Conservation (phyloP, 139 green algal genomes). For the Chlorella vulgaris region DNA sequence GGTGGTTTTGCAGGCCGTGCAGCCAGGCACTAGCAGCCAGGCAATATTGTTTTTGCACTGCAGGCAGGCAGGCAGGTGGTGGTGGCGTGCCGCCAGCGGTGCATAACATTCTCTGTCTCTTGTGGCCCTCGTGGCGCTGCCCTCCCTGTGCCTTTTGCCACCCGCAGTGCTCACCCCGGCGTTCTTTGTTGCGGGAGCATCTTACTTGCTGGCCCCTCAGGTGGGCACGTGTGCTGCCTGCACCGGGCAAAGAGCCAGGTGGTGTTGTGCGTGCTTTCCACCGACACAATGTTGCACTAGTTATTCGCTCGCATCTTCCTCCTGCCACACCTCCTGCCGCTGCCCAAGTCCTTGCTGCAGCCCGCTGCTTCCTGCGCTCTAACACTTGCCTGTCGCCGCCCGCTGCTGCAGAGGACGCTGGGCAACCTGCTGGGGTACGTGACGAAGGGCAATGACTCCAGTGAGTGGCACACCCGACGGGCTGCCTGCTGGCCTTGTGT, state of each 20-base stretch:
- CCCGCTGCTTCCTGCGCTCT: not conserved
- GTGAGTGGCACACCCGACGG: not conserved
- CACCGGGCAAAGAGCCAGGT: too few species aligned
- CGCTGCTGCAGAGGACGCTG: slow-evolving; percentile 37
- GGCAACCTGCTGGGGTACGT: slow-evolving; percentile 43
- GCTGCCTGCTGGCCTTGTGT: too few species aligned
- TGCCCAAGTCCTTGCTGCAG: too few species aligned
- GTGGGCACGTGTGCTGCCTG: not conserved
- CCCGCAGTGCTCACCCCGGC: slow-evolving; percentile 38
- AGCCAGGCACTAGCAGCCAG: not conserved
- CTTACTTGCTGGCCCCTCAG: slow-evolving; percentile 39
- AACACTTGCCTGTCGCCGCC: not conserved
- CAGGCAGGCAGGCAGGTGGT: not conserved
- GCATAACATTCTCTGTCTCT: too few species aligned
- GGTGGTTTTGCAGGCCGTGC: not conserved
- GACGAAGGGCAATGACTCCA: slow-evolving; percentile 41
- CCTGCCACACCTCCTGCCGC: too few species aligned
- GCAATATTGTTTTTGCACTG: not conserved
- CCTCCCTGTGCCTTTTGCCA: not conserved
- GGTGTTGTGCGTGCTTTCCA: too few species aligned
- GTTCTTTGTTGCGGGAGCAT: slow-evolving; percentile 45
- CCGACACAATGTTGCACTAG: too few species aligned
- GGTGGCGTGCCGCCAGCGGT: too few species aligned
- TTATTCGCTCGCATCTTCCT: too few species aligned
- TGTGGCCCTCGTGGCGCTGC: too few species aligned